Conservation (phyloP, 1,284 basidiomycete genomes). For the Hemileia vastatrix region DNA sequence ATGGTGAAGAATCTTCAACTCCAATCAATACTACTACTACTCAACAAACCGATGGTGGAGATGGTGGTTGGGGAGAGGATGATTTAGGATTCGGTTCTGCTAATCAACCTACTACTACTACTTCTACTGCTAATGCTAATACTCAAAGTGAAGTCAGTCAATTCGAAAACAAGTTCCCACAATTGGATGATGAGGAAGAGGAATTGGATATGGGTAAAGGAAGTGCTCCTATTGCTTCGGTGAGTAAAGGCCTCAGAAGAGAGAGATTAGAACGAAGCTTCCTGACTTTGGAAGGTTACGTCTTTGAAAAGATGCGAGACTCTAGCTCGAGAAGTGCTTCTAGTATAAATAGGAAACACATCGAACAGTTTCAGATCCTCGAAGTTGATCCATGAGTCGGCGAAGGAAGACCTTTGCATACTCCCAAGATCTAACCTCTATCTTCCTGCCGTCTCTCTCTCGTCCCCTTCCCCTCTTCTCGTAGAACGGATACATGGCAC, state of each 20-base stretch:
- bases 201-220: neutral
- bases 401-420: too few relatives aligned
- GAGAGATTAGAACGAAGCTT: neutral
- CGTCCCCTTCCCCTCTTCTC: too few relatives aligned
- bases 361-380: too few relatives aligned
- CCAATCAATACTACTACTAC: neutral
- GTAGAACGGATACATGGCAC: too few relatives aligned
- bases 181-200: slow-evolving; percentile 7
- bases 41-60: neutral
- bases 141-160: neutral
- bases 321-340: too few relatives aligned
- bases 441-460: too few relatives aligned
- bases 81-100: neutral
- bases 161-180: neutral
- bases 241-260: neutral
- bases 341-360: too few relatives aligned
- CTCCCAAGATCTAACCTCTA: too few relatives aligned
- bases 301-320: too few relatives aligned
- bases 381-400: too few relatives aligned
- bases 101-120: neutral
- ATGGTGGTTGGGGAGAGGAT: neutral
- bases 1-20: slow-evolving; percentile 50
- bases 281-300: too few relatives aligned
- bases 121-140: too few relatives aligned
- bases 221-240: neutral